Conservation (phyloP, 306 rosid genomes). For the Cucumis hystrix region DNA sequence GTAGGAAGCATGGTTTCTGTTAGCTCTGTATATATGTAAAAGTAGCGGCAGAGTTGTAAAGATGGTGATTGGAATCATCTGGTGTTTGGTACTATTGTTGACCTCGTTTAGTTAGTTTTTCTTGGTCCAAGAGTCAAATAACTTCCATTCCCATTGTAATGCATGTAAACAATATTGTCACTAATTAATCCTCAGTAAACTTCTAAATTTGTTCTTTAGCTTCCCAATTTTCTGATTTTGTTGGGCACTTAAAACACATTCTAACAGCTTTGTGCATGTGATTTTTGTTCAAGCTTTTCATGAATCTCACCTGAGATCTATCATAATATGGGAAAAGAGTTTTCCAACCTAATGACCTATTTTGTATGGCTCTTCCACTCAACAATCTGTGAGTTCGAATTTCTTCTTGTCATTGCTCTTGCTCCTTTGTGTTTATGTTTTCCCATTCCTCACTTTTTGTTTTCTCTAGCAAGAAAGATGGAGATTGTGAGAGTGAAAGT, state of each 20-base stretch:
- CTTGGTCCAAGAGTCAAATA: not conserved
- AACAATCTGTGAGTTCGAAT: too few relatives aligned
- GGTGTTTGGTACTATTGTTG: not conserved
- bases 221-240: not conserved
- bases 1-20: conserved; percentile 5
- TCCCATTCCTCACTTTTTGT: too few relatives aligned
- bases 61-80: conserved; percentile 43
- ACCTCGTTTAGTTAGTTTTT: conserved; percentile 10
- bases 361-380: too few relatives aligned
- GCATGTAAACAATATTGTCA: conserved; percentile 9
- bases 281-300: not conserved
- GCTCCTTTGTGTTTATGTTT: too few relatives aligned
- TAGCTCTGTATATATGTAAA: conserved; percentile 9
- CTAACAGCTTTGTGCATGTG: not conserved
- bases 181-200: not conserved
- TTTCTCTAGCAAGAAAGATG: too few relatives aligned
- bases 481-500: too few relatives aligned
- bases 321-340: too few relatives aligned
- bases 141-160: conserved; percentile 7
- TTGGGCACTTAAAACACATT: not conserved
- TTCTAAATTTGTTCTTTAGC: not conserved
- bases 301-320: not conserved
- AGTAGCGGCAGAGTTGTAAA: conserved; percentile 45
- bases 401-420: too few relatives aligned
- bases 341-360: too few relatives aligned